A percentile compares a stretch with the other conserved stretches of the same genome.
Conservation (phyloP, 1,284 basidiomycete species). For the Pholiota adiposa region DNA sequence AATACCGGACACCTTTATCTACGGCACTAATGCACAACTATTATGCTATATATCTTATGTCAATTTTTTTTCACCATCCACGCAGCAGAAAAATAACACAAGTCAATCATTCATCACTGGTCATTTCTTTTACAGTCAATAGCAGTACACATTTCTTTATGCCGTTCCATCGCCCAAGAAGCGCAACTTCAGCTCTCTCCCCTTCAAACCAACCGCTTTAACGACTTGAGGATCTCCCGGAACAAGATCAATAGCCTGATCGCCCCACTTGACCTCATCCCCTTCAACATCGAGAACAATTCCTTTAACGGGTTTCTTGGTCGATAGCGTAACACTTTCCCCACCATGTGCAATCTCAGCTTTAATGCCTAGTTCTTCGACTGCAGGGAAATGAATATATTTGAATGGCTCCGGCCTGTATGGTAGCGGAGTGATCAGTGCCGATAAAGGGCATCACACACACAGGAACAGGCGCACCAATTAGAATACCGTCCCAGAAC, state of each 20-base stretch:
- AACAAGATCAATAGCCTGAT: conserved; percentile 87
- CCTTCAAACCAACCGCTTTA: conserved; percentile 64
- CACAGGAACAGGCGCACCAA: conserved; percentile 53
- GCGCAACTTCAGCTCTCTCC: conserved; percentile 65
- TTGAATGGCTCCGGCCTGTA: conserved; percentile 90
- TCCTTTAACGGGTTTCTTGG: conserved; percentile 80
- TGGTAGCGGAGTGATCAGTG: conserved; percentile 7
- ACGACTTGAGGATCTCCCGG: conserved; percentile 81
- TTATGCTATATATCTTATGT: background rate
- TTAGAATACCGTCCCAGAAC: conserved; percentile 82
- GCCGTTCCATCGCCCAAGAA: conserved; percentile 78
- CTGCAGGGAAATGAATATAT: conserved; percentile 79
- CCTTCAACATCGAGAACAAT: conserved; percentile 80
- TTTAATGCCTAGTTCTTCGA: conserved; percentile 59
- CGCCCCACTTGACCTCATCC: conserved; percentile 75
- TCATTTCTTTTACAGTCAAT: too few relatives aligned
- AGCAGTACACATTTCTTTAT: conserved; percentile 26
- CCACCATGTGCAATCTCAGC: conserved; percentile 57
- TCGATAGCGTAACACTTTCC: conserved; percentile 64
- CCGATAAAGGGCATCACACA: background rate
- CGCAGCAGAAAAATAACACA: too few relatives aligned
- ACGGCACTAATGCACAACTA: too few relatives aligned
- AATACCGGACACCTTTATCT: background rate
- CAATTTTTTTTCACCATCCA: too few relatives aligned
- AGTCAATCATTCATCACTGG: too few relatives aligned